phyloP scores from a whole-genome alignment of 257 asterid species.

The Linaria vulgaris region DNA sequence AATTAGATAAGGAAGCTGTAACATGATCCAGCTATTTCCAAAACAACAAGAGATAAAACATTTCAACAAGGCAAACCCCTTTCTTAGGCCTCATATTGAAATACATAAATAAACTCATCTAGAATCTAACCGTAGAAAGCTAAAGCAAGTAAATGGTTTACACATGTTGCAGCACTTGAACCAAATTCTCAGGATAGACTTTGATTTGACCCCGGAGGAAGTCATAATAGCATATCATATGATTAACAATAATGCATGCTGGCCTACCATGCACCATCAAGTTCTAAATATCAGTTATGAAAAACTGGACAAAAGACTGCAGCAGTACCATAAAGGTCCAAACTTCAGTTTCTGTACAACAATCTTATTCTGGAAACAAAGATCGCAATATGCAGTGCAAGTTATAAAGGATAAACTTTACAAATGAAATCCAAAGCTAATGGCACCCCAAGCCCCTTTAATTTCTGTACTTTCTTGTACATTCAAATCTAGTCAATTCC shows the following conservation, averaged over 20 bases:
- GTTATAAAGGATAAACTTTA: too few relatives aligned
- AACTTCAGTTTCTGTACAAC: too few relatives aligned
- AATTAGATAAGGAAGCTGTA: neutral
- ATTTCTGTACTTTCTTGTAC: too few relatives aligned
- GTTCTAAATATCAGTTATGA: too few relatives aligned
- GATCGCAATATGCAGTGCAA: too few relatives aligned
- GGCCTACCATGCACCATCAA: neutral
- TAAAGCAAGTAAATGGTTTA: neutral
- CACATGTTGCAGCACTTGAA: slow-evolving; percentile 3
- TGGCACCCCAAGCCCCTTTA: too few relatives aligned
- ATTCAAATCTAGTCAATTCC: neutral
- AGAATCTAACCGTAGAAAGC: neutral
- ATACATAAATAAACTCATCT: slow-evolving; percentile 4
- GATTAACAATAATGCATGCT: neutral
- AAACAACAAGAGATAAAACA: neutral
- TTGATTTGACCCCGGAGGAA: neutral
- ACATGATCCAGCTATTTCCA: slow-evolving; percentile 3
- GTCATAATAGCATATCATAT: neutral
- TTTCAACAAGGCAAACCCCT: neutral
- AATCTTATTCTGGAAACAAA: too few relatives aligned
- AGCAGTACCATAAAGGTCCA: too few relatives aligned
- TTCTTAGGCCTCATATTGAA: neutral
- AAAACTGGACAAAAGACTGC: too few relatives aligned
- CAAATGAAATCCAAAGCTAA: too few relatives aligned
- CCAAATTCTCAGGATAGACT: neutral